Evolutionary conservation across 176 grass and related monocot genomes (phyloP).

Genomic region (Ampelocalamus luodianensis): DNA sequence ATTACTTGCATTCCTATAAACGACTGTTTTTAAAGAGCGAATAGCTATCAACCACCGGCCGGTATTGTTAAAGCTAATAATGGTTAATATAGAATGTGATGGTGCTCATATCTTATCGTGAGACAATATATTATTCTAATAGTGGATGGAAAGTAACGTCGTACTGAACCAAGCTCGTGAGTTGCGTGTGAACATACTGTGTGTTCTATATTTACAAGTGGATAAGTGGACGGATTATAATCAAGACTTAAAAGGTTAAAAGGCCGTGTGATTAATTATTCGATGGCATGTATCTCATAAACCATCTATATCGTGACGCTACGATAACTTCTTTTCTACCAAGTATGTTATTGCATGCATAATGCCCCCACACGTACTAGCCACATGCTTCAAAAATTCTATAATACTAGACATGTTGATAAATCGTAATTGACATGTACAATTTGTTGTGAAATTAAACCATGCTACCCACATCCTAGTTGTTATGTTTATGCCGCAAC

Average conservation of each 20-base stretch:
- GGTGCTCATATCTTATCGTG: rapidly evolving
- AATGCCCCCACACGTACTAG: neutral
- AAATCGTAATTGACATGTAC: neutral
- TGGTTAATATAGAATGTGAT: neutral
- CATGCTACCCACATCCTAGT: neutral
- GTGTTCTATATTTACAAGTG: too few species aligned
- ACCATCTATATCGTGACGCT: neutral
- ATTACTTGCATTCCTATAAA: neutral
- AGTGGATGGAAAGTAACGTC: neutral
- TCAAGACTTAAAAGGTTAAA: neutral
- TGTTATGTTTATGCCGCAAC: neutral
- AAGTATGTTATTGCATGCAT: neutral
- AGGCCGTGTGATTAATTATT: neutral
- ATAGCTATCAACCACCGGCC: neutral
- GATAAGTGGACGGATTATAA: rapidly evolving
- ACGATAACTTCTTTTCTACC: neutral
- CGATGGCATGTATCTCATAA: neutral
- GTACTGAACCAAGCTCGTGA: too few species aligned
- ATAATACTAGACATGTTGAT: neutral
- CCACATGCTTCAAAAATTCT: neutral
- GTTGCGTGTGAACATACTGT: neutral
- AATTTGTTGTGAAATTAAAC: neutral
- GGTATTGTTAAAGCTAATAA: neutral
- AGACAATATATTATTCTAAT: neutral
- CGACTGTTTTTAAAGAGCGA: neutral